Conservation (phyloP, 306 rosid species). For the Nissolia schottii region DNA sequence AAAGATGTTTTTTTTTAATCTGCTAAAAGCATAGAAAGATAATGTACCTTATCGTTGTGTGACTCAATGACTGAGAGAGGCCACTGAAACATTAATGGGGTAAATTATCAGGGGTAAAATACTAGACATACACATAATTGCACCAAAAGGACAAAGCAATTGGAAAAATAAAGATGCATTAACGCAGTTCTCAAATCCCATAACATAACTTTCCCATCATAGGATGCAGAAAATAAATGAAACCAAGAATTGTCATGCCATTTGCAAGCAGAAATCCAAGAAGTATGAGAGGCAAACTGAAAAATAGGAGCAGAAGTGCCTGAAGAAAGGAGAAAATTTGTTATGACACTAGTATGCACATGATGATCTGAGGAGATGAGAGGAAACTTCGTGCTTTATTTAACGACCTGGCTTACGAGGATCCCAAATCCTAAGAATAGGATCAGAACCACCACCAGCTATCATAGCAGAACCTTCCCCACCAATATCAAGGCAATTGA, state of each 20-base stretch:
- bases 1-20: neutral
- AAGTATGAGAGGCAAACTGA: slow-evolving; percentile 73
- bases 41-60: slow-evolving; percentile 69
- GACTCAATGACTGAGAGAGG: slow-evolving; percentile 71
- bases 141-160: neutral
- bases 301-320: slow-evolving; percentile 87
- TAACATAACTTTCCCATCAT: slow-evolving; percentile 84
- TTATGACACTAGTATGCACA: neutral
- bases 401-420: slow-evolving; percentile 89
- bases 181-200: slow-evolving; percentile 98
- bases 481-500: slow-evolving; percentile 84
- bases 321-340: slow-evolving; percentile 13
- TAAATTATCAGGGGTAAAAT: slow-evolving; percentile 6
- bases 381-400: slow-evolving; percentile 17
- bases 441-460: slow-evolving; percentile 86
- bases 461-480: slow-evolving; percentile 81
- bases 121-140: neutral
- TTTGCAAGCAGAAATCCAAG: slow-evolving; percentile 86
- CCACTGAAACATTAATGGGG: slow-evolving; percentile 62
- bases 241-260: slow-evolving; percentile 68
- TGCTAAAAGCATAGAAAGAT: neutral
- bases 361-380: neutral
- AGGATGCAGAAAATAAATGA: slow-evolving; percentile 86
- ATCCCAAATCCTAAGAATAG: slow-evolving; percentile 89
- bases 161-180: slow-evolving; percentile 14